phyloP scores from a whole-genome alignment of 2,329 filamentous ascomycete species.

The Venturia carpophila region DNA sequence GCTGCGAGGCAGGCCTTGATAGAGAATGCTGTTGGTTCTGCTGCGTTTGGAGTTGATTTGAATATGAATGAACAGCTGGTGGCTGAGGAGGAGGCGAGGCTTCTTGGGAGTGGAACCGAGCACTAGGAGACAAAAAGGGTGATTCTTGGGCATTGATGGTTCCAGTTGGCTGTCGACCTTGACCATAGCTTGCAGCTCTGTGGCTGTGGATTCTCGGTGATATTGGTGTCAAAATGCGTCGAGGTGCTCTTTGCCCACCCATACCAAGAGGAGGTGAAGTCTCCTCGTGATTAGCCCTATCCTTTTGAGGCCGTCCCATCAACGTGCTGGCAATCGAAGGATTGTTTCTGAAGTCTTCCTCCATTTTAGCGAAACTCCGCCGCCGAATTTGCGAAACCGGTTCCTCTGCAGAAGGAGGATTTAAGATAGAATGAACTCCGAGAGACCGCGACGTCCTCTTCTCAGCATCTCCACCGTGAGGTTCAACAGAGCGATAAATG shows the following conservation, averaged over 20 bases:
- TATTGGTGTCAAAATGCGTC: slow-evolving; percentile 51
- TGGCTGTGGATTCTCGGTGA: slow-evolving; percentile 41
- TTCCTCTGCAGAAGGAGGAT: slow-evolving; percentile 33
- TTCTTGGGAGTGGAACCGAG: slow-evolving; percentile 38
- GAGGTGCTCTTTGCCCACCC: slow-evolving; percentile 25
- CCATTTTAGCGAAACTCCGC: slow-evolving; percentile 38
- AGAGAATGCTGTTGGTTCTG: background rate
- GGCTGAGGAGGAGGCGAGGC: slow-evolving; percentile 29
- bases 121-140: slow-evolving; percentile 39
- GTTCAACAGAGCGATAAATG: background rate
- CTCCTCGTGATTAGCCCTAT: slow-evolving; percentile 24
- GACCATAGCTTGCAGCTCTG: slow-evolving; percentile 43
- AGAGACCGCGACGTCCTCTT: slow-evolving; percentile 27
- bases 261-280: slow-evolving; percentile 24
- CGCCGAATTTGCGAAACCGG: slow-evolving; percentile 29
- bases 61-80: background rate
- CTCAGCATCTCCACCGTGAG: background rate
- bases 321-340: background rate
- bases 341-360: slow-evolving; percentile 23
- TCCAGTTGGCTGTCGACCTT: slow-evolving; percentile 33
- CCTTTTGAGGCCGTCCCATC: slow-evolving; percentile 1
- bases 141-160: slow-evolving; percentile 43
- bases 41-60: background rate
- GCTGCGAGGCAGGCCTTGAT: background rate
- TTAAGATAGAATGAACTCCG: slow-evolving; percentile 41